Percentiles rank a stretch among this genome's conserved stretches.
Conservation (phyloP, 2,329 filamentous ascomycete genomes). For the Lachnellula subtilissima region DNA sequence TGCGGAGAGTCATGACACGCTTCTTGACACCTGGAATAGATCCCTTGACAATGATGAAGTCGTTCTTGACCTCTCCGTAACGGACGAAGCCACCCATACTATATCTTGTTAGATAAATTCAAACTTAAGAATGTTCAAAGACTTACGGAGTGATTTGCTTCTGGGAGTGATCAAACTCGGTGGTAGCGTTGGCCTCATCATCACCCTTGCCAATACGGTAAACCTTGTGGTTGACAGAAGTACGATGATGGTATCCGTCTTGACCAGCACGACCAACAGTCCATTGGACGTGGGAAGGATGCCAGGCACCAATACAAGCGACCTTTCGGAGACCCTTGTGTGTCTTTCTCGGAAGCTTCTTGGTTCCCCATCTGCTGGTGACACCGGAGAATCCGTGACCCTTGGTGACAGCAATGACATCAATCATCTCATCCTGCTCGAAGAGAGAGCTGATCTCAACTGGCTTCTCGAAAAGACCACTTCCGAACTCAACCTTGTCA, state of each 20-base stretch:
- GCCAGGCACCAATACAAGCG: constrained; percentile 99
- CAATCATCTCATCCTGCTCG: constrained; percentile 99
- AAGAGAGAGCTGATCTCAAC: constrained; percentile 91
- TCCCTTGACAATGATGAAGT: constrained; percentile 97
- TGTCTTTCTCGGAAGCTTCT: constrained; percentile 99
- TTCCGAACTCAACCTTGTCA: constrained; percentile 95
- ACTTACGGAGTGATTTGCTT: constrained; percentile 99
- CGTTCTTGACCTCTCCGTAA: constrained; percentile 99
- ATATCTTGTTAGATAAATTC: constrained; percentile 31
- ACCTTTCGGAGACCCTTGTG: constrained; percentile 99
- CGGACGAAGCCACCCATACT: constrained; percentile 99
- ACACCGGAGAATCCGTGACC: constrained; percentile 98
- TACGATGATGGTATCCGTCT: constrained; percentile 99
- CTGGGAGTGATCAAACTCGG: constrained; percentile 95
- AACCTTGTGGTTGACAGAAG: constrained; percentile 99
- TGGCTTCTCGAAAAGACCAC: constrained; percentile 98
- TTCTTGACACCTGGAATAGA: constrained; percentile 98
- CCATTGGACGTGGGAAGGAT: constrained; percentile 99
- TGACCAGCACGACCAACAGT: constrained; percentile 99
- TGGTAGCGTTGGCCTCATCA: constrained; percentile 88
- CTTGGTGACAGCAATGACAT: constrained; percentile 99
- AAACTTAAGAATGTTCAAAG: not conserved
- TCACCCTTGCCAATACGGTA: constrained; percentile 95
- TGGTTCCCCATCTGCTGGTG: constrained; percentile 97
- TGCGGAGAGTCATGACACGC: constrained; percentile 97